phyloP scores from a whole-genome alignment of 2,329 filamentous ascomycete species.

The Grosmannia clavigera region DNA sequence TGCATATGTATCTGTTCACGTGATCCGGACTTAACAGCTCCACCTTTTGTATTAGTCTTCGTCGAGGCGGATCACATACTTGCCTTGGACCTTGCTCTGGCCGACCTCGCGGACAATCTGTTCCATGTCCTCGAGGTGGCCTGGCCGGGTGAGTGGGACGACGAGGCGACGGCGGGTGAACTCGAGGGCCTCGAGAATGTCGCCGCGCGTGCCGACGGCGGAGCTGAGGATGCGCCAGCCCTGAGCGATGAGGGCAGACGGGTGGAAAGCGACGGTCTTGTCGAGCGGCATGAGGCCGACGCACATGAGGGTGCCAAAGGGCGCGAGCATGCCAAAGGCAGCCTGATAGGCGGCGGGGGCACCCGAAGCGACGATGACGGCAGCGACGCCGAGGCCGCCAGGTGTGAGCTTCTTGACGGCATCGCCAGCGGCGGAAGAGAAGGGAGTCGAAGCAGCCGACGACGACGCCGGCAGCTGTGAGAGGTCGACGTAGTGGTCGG shows the following conservation, averaged over 20 bases:
- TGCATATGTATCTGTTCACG: background rate
- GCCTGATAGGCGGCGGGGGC: conserved; percentile 21
- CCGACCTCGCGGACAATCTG: conserved; percentile 11
- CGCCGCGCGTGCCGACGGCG: conserved; percentile 23
- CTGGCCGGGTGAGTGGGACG: conserved; percentile 16
- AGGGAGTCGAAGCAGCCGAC: background rate
- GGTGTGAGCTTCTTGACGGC: conserved; percentile 16
- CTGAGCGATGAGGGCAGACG: conserved; percentile 21
- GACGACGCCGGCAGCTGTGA: conserved; percentile 4
- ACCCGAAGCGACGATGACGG: conserved; percentile 21
- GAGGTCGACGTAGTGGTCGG: conserved; percentile 26
- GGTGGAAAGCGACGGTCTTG: conserved; percentile 19
- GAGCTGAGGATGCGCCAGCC: conserved; percentile 24
- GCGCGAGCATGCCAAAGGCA: conserved; percentile 21
- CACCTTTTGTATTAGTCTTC: background rate
- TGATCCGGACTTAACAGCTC: background rate
- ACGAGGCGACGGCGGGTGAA: conserved; percentile 23
- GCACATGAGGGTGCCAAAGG: conserved; percentile 27
- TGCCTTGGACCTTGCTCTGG: conserved; percentile 9
- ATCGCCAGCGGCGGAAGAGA: conserved; percentile 11
- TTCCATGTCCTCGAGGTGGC: conserved; percentile 14
- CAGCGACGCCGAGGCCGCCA: conserved; percentile 13
- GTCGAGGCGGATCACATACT: conserved; percentile 13
- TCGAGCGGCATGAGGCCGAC: conserved; percentile 23
- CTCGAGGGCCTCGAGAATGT: conserved; percentile 27